phyloP scores from a whole-genome alignment of 1,284 basidiomycete species.

The Volvariella surrecta region DNA sequence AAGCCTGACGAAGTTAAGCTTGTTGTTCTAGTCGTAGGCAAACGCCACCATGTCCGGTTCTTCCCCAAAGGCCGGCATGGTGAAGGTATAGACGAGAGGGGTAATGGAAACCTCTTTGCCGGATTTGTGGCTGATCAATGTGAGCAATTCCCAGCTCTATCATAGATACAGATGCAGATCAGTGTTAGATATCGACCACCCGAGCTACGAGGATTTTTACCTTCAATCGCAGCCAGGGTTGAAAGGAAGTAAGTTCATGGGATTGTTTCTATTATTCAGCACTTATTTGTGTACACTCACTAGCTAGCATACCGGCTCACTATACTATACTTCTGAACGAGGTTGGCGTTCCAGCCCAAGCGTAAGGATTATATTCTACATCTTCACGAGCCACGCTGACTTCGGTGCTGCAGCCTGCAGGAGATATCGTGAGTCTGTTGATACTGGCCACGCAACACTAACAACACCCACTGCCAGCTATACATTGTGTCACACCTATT shows the following conservation, averaged over 20 bases:
- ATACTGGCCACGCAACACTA: no score
- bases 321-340: constrained; percentile 22
- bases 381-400: not conserved
- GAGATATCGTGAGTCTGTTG: not conserved
- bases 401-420: constrained; percentile 11
- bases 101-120: constrained; percentile 22
- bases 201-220: constrained; percentile 24
- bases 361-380: not conserved
- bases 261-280: not conserved
- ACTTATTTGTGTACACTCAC: not conserved
- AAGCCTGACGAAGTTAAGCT: no score
- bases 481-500: constrained; percentile 25
- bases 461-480: no score
- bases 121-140: constrained; percentile 24
- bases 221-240: constrained; percentile 27
- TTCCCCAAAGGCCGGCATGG: constrained; percentile 19
- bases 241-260: constrained; percentile 24
- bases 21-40: constrained; percentile 25
- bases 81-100: constrained; percentile 13
- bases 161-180: not conserved
- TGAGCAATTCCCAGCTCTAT: constrained; percentile 3
- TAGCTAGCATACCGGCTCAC: constrained; percentile 25
- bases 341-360: constrained; percentile 6
- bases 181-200: constrained; percentile 21
- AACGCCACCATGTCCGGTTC: constrained; percentile 31